These are phyloP conservation scores for Phaseolus lunatus DNA, from an alignment of 306 rosid genomes.

Conservation along the genomic window DNA sequence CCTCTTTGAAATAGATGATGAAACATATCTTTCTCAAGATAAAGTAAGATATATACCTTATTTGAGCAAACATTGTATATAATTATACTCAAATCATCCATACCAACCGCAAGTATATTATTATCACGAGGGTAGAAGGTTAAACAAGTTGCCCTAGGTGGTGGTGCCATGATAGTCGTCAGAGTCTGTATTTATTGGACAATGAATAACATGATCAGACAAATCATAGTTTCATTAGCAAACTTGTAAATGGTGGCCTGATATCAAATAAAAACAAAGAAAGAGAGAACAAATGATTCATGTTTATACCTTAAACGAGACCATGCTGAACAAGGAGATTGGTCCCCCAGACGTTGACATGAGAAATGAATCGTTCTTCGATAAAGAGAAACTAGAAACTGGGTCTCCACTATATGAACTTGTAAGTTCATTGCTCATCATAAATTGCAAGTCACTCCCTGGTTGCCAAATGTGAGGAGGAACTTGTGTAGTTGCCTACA, in stretches of 20 bases:
- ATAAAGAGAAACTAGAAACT: constrained; percentile 44
- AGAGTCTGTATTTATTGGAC: constrained; percentile 40
- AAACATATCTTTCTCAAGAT: constrained; percentile 7
- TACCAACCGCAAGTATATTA: constrained; percentile 52
- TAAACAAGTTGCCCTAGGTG: constrained; percentile 53
- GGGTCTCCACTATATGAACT: neutral
- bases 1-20: neutral
- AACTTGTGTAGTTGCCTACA: constrained; percentile 38
- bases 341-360: constrained; percentile 55
- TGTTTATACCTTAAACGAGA: constrained; percentile 45
- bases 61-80: constrained; percentile 33
- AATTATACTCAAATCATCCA: constrained; percentile 46
- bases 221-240: neutral
- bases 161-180: constrained; percentile 40
- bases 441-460: constrained; percentile 25
- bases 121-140: constrained; percentile 48
- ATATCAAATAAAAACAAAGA: neutral
- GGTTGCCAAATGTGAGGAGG: constrained; percentile 29
- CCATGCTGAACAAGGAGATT: constrained; percentile 46
- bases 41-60: constrained; percentile 37
- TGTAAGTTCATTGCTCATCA: constrained; percentile 47
- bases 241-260: neutral
- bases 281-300: neutral
- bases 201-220: constrained; percentile 1
- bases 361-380: constrained; percentile 49